Evolutionary conservation across 192 early-diverging fungal species (phyloP).

Genomic region (Coemansia sp.): DNA sequence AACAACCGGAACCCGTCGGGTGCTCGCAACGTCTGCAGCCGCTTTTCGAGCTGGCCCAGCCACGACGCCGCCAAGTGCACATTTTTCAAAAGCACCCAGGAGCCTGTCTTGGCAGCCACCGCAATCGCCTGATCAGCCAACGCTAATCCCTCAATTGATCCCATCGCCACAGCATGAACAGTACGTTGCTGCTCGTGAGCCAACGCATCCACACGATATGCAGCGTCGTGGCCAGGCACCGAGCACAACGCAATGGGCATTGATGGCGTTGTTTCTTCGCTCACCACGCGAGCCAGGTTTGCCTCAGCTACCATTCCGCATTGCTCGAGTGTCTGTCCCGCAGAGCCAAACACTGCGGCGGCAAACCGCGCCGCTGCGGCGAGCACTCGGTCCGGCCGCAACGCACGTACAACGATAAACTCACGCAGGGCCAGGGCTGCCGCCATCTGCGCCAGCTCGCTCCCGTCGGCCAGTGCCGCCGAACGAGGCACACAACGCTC

Average conservation of each 20-base stretch:
- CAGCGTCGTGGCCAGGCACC: constrained; percentile 93
- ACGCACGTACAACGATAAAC: constrained; percentile 76
- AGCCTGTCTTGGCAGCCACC: constrained; percentile 74
- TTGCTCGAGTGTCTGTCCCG: not conserved
- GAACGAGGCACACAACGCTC: constrained; percentile 33
- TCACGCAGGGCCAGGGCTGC: constrained; percentile 68
- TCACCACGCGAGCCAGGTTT: constrained; percentile 67
- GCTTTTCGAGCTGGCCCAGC: constrained; percentile 95
- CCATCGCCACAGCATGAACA: constrained; percentile 92
- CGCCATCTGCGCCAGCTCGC: not conserved
- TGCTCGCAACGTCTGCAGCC: constrained; percentile 81
- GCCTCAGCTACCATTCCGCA: constrained; percentile 56
- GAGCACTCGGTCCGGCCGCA: constrained; percentile 89
- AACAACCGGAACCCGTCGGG: constrained; percentile 89
- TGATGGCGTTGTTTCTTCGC: constrained; percentile 66
- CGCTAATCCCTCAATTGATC: constrained; percentile 89
- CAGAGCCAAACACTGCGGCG: constrained; percentile 56
- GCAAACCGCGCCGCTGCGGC: constrained; percentile 70
- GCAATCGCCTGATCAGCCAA: constrained; percentile 91
- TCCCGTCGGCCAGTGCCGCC: constrained; percentile 22
- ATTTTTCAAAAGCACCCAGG: constrained; percentile 98
- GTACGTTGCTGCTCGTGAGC: constrained; percentile 63
- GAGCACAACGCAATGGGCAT: constrained; percentile 92
- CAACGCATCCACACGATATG: constrained; percentile 89
- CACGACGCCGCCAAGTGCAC: constrained; percentile 95